Conservation (phyloP, 1,284 basidiomycete genomes). For the Sanghuangporus weigelae region DNA sequence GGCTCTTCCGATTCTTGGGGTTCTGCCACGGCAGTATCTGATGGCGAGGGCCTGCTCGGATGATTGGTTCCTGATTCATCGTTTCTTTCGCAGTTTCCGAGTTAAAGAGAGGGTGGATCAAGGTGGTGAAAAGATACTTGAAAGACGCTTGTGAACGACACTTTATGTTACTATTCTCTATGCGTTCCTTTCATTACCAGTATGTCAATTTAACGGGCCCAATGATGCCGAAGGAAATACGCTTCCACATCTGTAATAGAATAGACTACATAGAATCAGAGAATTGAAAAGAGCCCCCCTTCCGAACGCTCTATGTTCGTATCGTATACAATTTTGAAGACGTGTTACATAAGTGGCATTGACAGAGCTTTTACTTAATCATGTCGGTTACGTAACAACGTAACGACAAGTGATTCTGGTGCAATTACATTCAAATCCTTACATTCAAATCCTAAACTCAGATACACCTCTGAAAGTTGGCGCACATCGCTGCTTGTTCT, state of each 20-base stretch:
- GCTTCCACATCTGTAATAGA: neutral
- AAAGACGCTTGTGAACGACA: neutral
- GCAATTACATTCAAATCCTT: too few relatives aligned
- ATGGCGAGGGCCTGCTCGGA: conserved; percentile 34
- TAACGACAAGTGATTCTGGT: too few relatives aligned
- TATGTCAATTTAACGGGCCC: neutral
- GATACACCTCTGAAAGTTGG: too few relatives aligned
- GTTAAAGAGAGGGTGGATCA: neutral
- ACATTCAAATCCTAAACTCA: too few relatives aligned
- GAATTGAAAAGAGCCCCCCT: too few relatives aligned
- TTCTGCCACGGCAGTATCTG: conserved; percentile 32
- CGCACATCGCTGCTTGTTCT: too few relatives aligned
- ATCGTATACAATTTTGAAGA: too few relatives aligned
- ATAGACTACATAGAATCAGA: neutral
- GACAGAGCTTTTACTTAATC: too few relatives aligned
- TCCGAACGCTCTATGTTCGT: too few relatives aligned
- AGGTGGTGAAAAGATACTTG: neutral
- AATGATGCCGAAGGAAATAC: neutral
- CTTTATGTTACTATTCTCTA: neutral
- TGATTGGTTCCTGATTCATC: neutral
- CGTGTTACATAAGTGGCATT: too few relatives aligned
- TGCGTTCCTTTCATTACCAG: neutral
- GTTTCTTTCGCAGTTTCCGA: neutral
- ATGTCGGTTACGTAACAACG: too few relatives aligned
- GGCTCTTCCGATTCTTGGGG: conserved; percentile 38